phyloP scores from a whole-genome alignment of 805 yeast species.

The Lachancea kluyveri region DNA sequence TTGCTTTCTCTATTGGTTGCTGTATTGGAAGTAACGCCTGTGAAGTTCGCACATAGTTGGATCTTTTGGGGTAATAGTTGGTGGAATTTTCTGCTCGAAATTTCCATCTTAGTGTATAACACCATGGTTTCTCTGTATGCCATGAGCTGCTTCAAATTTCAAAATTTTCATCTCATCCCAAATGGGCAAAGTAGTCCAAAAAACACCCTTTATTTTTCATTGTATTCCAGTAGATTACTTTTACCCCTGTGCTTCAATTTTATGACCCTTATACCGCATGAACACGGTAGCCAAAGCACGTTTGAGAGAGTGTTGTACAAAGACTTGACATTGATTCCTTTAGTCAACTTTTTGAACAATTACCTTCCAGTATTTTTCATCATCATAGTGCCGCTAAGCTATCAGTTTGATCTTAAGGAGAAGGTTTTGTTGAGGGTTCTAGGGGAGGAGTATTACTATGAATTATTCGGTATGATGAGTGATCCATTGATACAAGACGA shows the following conservation, averaged over 20 bases:
- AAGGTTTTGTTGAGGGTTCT: constrained; percentile 23
- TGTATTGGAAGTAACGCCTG: constrained; percentile 23
- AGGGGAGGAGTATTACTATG: constrained; percentile 31
- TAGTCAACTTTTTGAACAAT: constrained; percentile 23
- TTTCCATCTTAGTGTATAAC: constrained; percentile 23
- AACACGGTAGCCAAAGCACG: constrained; percentile 13
- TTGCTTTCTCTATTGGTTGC: constrained; percentile 17
- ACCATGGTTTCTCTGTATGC: constrained; percentile 27
- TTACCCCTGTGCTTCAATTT: constrained; percentile 31
- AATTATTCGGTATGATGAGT: constrained; percentile 29
- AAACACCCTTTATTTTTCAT: constrained; percentile 27
- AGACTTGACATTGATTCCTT: constrained; percentile 25
- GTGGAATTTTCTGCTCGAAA: constrained; percentile 18
- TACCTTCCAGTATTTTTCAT: constrained; percentile 25
- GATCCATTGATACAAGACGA: constrained; percentile 14
- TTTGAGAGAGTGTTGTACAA: constrained; percentile 23
- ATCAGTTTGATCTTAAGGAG: constrained; percentile 26
- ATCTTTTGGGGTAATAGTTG: constrained; percentile 16
- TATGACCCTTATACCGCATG: constrained; percentile 23
- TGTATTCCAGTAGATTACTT: constrained; percentile 29
- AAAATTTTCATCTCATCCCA: constrained; percentile 27
- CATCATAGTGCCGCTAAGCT: constrained; percentile 19
- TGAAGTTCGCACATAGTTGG: constrained; percentile 21
- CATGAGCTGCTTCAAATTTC: constrained; percentile 28
- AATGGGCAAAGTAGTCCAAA: constrained; percentile 30